phyloP scores from a whole-genome alignment of 495 filamentous ascomycete genomes.

The Aspergillus asperescens region DNA sequence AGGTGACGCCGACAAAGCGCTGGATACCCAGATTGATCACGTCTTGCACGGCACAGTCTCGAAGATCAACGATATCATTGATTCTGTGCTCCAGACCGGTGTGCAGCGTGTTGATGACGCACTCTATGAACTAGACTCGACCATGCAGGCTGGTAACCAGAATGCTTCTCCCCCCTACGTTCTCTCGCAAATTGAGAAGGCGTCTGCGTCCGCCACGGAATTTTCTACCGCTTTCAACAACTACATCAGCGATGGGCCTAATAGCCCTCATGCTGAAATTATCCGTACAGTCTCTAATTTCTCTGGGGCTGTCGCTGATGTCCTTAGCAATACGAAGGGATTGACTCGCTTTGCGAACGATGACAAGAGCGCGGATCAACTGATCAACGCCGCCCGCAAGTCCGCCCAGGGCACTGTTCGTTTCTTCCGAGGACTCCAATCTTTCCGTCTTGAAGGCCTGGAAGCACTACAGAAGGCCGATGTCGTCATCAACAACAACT shows the following conservation, averaged over 20 bases:
- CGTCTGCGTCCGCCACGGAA: slow-evolving; percentile 86
- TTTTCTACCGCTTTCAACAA: slow-evolving; percentile 98
- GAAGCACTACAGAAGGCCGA: slow-evolving; percentile 86
- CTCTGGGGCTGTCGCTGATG: slow-evolving; percentile 84
- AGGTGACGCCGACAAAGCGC: slow-evolving; percentile 70
- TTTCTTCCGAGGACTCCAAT: slow-evolving; percentile 92
- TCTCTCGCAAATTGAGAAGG: slow-evolving; percentile 94
- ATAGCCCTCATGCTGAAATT: slow-evolving; percentile 82
- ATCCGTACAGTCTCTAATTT: slow-evolving; percentile 91
- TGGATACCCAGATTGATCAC: slow-evolving; percentile 88
- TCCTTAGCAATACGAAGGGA: slow-evolving; percentile 93
- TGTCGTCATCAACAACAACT: slow-evolving; percentile 92
- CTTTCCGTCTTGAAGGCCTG: slow-evolving; percentile 85
- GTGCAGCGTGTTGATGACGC: slow-evolving; percentile 95
- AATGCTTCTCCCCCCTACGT: slow-evolving; percentile 95
- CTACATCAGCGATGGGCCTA: slow-evolving; percentile 94
- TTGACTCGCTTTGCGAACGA: slow-evolving; percentile 90
- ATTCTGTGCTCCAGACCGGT: slow-evolving; percentile 90
- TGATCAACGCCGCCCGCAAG: slow-evolving; percentile 73
- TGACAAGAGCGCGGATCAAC: slow-evolving; percentile 83
- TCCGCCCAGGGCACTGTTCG: slow-evolving; percentile 85
- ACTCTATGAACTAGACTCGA: slow-evolving; percentile 91
- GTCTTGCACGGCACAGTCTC: slow-evolving; percentile 76
- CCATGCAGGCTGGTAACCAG: slow-evolving; percentile 98
- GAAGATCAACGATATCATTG: slow-evolving; percentile 96